These are phyloP conservation scores for Allium sativum DNA, from an alignment of 106 monocot genomes.

Conservation along the genomic window DNA sequence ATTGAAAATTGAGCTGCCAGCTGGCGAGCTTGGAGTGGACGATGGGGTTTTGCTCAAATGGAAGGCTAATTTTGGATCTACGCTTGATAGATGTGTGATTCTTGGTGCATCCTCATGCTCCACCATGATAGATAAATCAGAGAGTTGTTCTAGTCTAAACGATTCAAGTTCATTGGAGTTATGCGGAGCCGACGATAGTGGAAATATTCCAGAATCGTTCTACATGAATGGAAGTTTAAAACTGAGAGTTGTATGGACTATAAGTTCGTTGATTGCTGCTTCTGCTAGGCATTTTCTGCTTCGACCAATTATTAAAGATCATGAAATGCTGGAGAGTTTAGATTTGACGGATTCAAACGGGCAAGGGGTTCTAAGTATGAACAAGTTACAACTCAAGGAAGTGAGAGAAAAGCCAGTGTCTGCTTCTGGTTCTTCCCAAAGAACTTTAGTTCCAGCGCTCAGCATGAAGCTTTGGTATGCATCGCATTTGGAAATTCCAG, in stretches of 20 bases:
- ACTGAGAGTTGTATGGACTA: constrained; percentile 78
- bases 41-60: constrained; percentile 52
- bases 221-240: constrained; percentile 61
- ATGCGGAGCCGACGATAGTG: constrained; percentile 17
- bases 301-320: constrained; percentile 41
- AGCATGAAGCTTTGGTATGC: constrained; percentile 82
- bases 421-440: constrained; percentile 45
- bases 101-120: constrained; percentile 38
- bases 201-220: constrained; percentile 54
- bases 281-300: constrained; percentile 76
- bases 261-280: constrained; percentile 85
- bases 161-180: neutral
- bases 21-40: constrained; percentile 47
- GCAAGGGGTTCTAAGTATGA: constrained; percentile 71
- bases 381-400: constrained; percentile 51
- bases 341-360: constrained; percentile 67
- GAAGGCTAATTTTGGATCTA: constrained; percentile 62
- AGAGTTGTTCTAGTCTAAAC: neutral
- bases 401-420: constrained; percentile 44
- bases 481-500: constrained; percentile 54
- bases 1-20: constrained; percentile 44
- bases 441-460: constrained; percentile 77
- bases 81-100: constrained; percentile 52
- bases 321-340: constrained; percentile 51
- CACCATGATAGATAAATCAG: neutral